Percentiles rank a stretch among this genome's conserved stretches.
Conservation (phyloP, 208 protist genomes). For the Crithidia sp. region DNA sequence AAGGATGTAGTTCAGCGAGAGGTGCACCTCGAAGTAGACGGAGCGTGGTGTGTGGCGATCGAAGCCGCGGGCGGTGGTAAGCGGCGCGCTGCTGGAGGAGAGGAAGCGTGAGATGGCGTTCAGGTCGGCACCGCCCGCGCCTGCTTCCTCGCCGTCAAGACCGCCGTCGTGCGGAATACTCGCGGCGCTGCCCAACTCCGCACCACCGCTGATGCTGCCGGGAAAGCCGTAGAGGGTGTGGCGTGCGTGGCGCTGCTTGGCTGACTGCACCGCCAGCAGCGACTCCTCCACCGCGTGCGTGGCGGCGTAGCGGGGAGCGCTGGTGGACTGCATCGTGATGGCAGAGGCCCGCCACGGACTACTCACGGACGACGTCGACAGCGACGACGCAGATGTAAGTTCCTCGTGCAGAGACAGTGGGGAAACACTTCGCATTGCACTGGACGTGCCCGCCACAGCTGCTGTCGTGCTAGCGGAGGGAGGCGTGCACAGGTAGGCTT, state of each 20-base stretch:
- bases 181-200: neutral
- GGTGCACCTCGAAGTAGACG: constrained; percentile 79
- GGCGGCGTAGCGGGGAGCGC: constrained; percentile 24
- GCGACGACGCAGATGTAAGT: too few species aligned
- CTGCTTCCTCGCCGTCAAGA: neutral
- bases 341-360: constrained; percentile 15
- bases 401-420: too few species aligned
- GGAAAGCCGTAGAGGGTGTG: constrained; percentile 17
- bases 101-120: neutral
- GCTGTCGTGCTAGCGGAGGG: neutral
- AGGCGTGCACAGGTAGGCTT: constrained; percentile 1
- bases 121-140: neutral
- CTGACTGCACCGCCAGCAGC: constrained; percentile 19
- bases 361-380: too few species aligned
- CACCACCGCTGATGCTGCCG: neutral
- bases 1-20: constrained; percentile 68
- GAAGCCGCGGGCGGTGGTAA: neutral
- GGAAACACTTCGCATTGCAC: too few species aligned
- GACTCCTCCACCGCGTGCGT: constrained; percentile 18
- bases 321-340: neutral
- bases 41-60: neutral
- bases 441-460: neutral
- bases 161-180: neutral
- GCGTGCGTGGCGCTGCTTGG: constrained; percentile 27
- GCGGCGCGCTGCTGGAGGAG: neutral